Evolutionary conservation across 106 monocot genomes (phyloP).

Genomic region (Dendrobium chrysotoxum): DNA sequence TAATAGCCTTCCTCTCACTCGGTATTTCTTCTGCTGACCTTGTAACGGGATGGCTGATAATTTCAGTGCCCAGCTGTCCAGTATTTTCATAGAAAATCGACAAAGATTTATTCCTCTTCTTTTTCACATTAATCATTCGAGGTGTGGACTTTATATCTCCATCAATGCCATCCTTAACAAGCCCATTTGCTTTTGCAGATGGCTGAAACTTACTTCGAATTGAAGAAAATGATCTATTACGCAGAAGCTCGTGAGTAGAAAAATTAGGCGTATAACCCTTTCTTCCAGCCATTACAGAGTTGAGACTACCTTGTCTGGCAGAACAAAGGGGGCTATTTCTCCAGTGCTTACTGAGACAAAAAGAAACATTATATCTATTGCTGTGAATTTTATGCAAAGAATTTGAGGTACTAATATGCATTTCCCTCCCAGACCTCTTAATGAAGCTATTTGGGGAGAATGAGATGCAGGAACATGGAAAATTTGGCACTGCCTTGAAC

Average conservation of each 20-base stretch:
- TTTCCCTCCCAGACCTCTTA: constrained; percentile 10
- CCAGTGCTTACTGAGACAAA: constrained; percentile 10
- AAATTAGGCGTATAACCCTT: constrained; percentile 12
- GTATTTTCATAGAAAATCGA: constrained; percentile 15
- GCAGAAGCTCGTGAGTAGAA: constrained; percentile 15
- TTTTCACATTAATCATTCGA: constrained; percentile 17
- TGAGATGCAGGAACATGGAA: constrained; percentile 14
- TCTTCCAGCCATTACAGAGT: background rate
- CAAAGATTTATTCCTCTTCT: constrained; percentile 28
- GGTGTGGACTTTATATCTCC: constrained; percentile 19
- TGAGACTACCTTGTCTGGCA: background rate
- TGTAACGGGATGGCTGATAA: background rate
- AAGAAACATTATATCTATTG: background rate
- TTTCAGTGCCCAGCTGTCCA: constrained; percentile 18
- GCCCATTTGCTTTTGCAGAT: background rate
- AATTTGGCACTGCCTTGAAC: constrained; percentile 19
- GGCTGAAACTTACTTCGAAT: constrained; percentile 15
- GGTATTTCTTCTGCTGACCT: constrained; percentile 2
- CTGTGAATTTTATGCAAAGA: constrained; percentile 1
- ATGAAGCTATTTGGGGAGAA: constrained; percentile 10
- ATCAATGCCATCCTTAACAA: constrained; percentile 12
- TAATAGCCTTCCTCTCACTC: constrained; percentile 2
- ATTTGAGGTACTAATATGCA: constrained; percentile 17
- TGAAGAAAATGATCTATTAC: constrained; percentile 21
- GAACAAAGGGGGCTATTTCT: constrained; percentile 9